Percentiles rank a stretch among this genome's conserved stretches.
Evolutionary conservation across 768 basidiomycete genomes (phyloP).

Genomic region (Infundibulicybe gibba): DNA sequence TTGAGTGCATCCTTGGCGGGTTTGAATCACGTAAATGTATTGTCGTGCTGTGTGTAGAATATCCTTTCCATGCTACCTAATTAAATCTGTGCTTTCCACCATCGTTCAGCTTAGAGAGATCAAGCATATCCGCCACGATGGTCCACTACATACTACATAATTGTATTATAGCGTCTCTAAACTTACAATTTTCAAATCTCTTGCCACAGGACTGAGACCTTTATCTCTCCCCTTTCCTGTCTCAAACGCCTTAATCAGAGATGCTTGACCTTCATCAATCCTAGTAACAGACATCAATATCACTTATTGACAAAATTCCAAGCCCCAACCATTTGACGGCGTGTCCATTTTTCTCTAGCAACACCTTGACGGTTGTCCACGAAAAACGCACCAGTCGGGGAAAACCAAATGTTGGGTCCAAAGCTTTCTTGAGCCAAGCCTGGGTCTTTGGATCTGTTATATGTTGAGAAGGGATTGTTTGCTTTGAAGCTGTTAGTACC

Average conservation of each 20-base stretch:
- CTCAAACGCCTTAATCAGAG: conserved; percentile 73
- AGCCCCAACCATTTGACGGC: conserved; percentile 69
- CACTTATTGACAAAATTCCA: conserved; percentile 3
- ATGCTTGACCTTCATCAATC: conserved; percentile 82
- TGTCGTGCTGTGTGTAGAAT: too few relatives aligned
- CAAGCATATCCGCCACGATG: too few relatives aligned
- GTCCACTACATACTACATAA: too few relatives aligned
- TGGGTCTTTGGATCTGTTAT: conserved; percentile 85
- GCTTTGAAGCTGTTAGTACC: conserved; percentile 36
- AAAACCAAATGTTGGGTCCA: conserved; percentile 91
- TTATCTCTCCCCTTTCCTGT: conserved; percentile 69
- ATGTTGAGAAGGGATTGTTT: not conserved
- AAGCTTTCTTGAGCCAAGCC: conserved; percentile 70
- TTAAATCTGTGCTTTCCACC: too few relatives aligned
- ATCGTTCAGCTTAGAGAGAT: too few relatives aligned
- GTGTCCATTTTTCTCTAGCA: conserved; percentile 79
- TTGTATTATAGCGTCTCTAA: conserved; percentile 62
- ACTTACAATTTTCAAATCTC: conserved; percentile 71
- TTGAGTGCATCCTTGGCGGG: conserved; percentile 13
- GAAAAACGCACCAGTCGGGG: conserved; percentile 90
- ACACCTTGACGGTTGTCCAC: conserved; percentile 89
- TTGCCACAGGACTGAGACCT: conserved; percentile 66
- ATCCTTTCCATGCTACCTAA: too few relatives aligned
- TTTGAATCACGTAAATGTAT: too few relatives aligned
- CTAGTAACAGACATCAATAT: conserved; percentile 31